Evolutionary conservation across 2,329 filamentous ascomycete genomes (phyloP).

Genomic region (Monascus ruber): DNA sequence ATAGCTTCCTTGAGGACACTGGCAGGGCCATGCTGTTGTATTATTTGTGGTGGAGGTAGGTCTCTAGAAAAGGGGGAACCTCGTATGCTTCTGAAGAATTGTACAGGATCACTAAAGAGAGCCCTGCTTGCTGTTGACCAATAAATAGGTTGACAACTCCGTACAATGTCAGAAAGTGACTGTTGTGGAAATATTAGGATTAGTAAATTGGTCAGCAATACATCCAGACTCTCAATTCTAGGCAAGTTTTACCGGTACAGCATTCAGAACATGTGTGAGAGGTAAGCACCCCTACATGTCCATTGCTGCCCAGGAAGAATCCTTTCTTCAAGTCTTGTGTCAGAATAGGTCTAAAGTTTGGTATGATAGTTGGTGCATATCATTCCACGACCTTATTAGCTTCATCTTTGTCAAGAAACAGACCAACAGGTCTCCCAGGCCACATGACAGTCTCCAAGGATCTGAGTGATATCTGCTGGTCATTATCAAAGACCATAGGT

Average conservation of each 20-base stretch:
- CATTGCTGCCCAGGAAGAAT: slow-evolving; percentile 2
- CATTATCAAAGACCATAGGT: slow-evolving; percentile 1
- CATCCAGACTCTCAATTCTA: background rate
- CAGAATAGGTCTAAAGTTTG: background rate
- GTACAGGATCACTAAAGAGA: slow-evolving; percentile 1
- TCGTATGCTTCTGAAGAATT: background rate
- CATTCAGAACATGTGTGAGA: background rate
- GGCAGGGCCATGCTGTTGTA: background rate
- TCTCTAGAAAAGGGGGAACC: slow-evolving; percentile 1
- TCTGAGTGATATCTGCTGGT: slow-evolving; percentile 3
- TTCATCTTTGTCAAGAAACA: slow-evolving; percentile 4
- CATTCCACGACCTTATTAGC: slow-evolving; percentile 1
- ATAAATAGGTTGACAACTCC: background rate
- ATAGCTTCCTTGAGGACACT: slow-evolving; percentile 3
- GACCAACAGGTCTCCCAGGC: slow-evolving; percentile 2
- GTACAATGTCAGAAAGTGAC: background rate
- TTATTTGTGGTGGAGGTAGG: background rate
- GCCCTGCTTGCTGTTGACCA: slow-evolving; percentile 1
- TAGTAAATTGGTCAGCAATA: background rate
- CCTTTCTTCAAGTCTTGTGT: slow-evolving; percentile 4
- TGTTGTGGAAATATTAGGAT: background rate
- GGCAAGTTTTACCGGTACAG: slow-evolving; percentile 2
- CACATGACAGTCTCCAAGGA: background rate
- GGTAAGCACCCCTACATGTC: slow-evolving; percentile 3
- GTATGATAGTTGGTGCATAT: background rate